Conservation (phyloP, 768 basidiomycete species). For the Lyophyllum shimeji region DNA sequence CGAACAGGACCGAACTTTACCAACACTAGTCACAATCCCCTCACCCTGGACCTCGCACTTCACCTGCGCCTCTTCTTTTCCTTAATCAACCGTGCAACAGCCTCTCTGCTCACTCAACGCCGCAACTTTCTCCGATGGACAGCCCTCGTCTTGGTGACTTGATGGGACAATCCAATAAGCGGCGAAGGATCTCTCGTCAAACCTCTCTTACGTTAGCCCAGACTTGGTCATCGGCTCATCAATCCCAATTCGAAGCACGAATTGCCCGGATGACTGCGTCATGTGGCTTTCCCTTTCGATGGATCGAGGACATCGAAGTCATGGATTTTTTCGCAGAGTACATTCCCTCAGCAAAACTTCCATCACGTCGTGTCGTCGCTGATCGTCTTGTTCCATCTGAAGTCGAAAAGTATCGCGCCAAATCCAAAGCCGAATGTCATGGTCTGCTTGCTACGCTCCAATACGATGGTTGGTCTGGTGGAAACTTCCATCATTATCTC, state of each 20-base stretch:
- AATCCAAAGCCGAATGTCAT: background rate
- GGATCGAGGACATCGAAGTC: conserved; percentile 24
- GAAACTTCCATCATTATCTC: conserved; percentile 26
- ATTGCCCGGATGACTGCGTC: conserved; percentile 16
- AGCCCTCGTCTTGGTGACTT: background rate
- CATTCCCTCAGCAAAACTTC: conserved; percentile 17
- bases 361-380: conserved; percentile 3
- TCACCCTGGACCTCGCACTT: background rate
- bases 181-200: background rate
- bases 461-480: conserved; percentile 27
- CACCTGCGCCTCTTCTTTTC: background rate
- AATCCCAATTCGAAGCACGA: conserved; percentile 3
- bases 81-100: background rate
- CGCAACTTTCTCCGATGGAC: background rate
- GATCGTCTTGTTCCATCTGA: conserved; percentile 1
- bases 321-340: conserved; percentile 18
- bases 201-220: background rate
- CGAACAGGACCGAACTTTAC: too few relatives aligned
- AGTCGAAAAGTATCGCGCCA: background rate
- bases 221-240: conserved; percentile 1
- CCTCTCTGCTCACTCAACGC: background rate
- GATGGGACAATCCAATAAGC: background rate
- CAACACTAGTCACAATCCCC: too few relatives aligned
- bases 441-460: conserved; percentile 21
- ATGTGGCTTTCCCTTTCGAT: conserved; percentile 19